These are phyloP conservation scores for Solanum pinnatisectum DNA, from an alignment of 257 asterid species.

Conservation along the genomic window DNA sequence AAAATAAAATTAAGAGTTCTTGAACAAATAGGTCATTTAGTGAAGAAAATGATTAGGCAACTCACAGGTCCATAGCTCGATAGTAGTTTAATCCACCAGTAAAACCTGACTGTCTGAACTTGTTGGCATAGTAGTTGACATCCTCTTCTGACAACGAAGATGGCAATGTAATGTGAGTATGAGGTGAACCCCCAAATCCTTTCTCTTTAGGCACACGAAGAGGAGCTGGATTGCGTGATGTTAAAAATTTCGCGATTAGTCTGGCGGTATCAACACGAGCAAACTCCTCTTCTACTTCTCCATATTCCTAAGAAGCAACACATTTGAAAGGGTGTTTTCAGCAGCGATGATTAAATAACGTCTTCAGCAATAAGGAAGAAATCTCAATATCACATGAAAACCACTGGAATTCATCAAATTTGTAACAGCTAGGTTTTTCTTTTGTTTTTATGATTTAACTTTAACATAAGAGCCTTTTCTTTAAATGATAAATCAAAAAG, in stretches of 20 bases:
- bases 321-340: not conserved
- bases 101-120: conserved; percentile 63
- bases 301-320: conserved; percentile 39
- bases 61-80: conserved; percentile 86
- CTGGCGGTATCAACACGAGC: conserved; percentile 40
- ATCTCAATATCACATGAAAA: not conserved
- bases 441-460: not conserved
- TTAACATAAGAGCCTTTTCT: not conserved
- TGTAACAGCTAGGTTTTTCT: not conserved
- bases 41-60: not conserved
- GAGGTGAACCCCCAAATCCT: conserved; percentile 61
- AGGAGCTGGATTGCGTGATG: conserved; percentile 43
- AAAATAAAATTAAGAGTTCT: not conserved
- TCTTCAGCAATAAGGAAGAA: not conserved
- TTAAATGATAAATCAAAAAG: not conserved
- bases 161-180: conserved; percentile 49
- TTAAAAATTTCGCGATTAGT: conserved; percentile 40
- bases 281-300: conserved; percentile 68
- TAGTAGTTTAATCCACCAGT: conserved; percentile 92
- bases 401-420: not conserved
- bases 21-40: not conserved
- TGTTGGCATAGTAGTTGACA: conserved; percentile 48
- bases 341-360: not conserved
- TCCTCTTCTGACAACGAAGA: conserved; percentile 89
- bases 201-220: conserved; percentile 43